These are phyloP conservation scores for Metarhizium brunneum DNA, from an alignment of 2,329 filamentous ascomycete species.

Conservation along the genomic window DNA sequence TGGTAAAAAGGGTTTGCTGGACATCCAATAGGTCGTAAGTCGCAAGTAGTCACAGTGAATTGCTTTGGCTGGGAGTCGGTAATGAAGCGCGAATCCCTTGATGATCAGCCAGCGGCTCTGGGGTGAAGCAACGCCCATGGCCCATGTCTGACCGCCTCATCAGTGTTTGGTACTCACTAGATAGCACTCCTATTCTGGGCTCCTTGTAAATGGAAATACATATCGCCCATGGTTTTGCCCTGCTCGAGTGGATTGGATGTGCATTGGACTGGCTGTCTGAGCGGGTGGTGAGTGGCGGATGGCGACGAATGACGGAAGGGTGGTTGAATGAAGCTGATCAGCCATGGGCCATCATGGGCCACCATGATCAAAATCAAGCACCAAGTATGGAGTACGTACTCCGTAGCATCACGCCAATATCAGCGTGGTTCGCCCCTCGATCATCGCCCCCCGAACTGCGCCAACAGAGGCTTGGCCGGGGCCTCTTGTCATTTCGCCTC, in stretches of 20 bases:
- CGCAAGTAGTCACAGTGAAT: background rate
- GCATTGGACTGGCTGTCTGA: background rate
- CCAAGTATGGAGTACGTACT: background rate
- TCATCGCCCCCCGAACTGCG: background rate
- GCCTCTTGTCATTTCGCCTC: too few relatives aligned
- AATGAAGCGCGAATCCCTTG: too few relatives aligned
- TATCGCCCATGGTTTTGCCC: background rate
- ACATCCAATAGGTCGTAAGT: background rate
- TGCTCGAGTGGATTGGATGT: background rate
- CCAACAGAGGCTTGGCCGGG: background rate
- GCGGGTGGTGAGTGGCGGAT: background rate
- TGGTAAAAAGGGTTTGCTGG: too few relatives aligned
- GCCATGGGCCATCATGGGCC: background rate
- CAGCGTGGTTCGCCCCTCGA: slow-evolving; percentile 2
- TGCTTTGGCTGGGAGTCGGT: too few relatives aligned
- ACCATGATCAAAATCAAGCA: background rate
- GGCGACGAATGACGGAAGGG: background rate
- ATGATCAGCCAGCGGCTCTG: too few relatives aligned
- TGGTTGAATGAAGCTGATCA: background rate
- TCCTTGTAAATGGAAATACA: too few relatives aligned
- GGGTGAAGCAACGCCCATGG: too few relatives aligned
- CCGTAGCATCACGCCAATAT: slow-evolving; percentile 1
- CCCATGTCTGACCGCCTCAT: too few relatives aligned
- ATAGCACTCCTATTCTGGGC: too few relatives aligned
- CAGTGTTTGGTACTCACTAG: too few relatives aligned